These are phyloP conservation scores for Arthrobotrys pseudoclavata DNA, from an alignment of 2,329 filamentous ascomycete genomes.

Conservation along the genomic window DNA sequence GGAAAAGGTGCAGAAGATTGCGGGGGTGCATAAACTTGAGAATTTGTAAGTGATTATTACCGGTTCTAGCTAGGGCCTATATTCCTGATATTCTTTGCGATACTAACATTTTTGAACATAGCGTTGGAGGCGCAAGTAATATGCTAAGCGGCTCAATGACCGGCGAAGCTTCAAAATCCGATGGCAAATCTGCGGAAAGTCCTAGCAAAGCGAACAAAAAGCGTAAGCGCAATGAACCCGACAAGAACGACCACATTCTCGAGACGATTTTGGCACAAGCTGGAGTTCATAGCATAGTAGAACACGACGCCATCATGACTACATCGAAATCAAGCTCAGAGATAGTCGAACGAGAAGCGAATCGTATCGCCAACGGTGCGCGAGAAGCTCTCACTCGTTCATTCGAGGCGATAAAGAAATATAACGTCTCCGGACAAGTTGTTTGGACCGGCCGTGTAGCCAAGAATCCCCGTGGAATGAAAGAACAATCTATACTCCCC, in stretches of 20 bases:
- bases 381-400: constrained; percentile 81
- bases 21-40: constrained; percentile 76
- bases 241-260: constrained; percentile 77
- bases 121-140: constrained; percentile 41
- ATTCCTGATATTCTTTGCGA: neutral
- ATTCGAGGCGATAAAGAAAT: constrained; percentile 77
- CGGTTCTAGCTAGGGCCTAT: constrained; percentile 61
- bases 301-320: constrained; percentile 91
- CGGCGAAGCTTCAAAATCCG: constrained; percentile 65
- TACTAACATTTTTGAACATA: constrained; percentile 34
- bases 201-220: constrained; percentile 62
- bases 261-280: constrained; percentile 88
- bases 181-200: constrained; percentile 35
- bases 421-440: constrained; percentile 81
- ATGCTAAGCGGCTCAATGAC: constrained; percentile 33
- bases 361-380: constrained; percentile 81
- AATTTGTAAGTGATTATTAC: constrained; percentile 70
- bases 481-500: constrained; percentile 70
- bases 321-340: constrained; percentile 81
- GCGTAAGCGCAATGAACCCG: constrained; percentile 65
- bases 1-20: constrained; percentile 68
- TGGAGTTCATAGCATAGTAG: constrained; percentile 88
- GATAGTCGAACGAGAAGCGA: constrained; percentile 85
- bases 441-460: constrained; percentile 86
- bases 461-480: constrained; percentile 72